Evolutionary conservation across 2,329 filamentous ascomycete genomes (phyloP), one percentile per base, ranked within the genome.

Genomic region (Fusarium sp.): DNA sequence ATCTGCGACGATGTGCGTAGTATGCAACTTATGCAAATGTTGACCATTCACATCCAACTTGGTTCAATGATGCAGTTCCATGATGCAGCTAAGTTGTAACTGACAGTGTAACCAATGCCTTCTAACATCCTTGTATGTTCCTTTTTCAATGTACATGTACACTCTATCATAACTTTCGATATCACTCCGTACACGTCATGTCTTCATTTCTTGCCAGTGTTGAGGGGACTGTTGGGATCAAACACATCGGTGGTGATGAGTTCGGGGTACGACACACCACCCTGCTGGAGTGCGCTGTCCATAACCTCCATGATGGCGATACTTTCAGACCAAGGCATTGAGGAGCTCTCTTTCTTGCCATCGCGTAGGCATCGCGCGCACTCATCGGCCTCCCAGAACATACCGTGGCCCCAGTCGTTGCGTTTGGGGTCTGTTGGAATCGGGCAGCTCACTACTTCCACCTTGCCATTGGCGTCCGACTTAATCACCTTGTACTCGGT

Each of bases 361-460:
- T 96, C 93, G 43, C 90, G 84, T 58, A 97, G 75, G 70, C 91
- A 92, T 45, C 89, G 84, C 28, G 90, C 92, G 68, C 88, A 90
- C 82, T 93, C 92, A 76, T 94, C 92, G 2, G 92, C 92, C 78
- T 94, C 91, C 90, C 90, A 95, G 81, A 93, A 96, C 92, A 96
- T 96, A 49, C 93, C 93, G 68, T 93, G 90, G 13, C 92, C 93
- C 80, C 81, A 84, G 68, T 75, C 70, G 26, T 80, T 75, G 32
- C 83, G 79, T 68, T 79, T 81, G 24, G 78, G 71, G 71, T 88
- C 86, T 56, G 76, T 75, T 40, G 86, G 86, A 43, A 87, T 83
- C 14, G 85, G 83, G 74, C 82, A 86, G 69, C 86, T 81, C 50
- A 88, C 80, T 14, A 83, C 77, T 71, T 87, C 84, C 28, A 83